Conservation (phyloP, 1,139 yeast species). For the Saccharomyces hybrid region DNA sequence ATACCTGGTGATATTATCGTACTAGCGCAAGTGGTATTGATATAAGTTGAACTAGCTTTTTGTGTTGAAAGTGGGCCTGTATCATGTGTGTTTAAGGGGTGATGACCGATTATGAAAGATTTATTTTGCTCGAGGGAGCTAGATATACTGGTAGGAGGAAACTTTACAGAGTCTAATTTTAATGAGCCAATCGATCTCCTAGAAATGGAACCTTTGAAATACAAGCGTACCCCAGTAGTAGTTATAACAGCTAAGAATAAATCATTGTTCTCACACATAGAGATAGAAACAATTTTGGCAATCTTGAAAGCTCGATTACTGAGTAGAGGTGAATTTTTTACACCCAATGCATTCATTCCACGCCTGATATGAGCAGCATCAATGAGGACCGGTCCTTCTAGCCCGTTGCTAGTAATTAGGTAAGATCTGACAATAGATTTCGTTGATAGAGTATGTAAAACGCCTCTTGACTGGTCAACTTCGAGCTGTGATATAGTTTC, state of each 20-base stretch:
- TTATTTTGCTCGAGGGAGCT: background rate
- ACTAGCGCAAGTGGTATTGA: conserved; percentile 37
- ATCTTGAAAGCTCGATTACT: conserved; percentile 39
- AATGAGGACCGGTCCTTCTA: conserved; percentile 34
- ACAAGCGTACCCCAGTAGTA: conserved; percentile 73
- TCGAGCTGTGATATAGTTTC: conserved; percentile 60
- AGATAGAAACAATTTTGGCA: conserved; percentile 55
- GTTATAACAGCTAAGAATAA: conserved; percentile 78
- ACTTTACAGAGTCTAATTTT: conserved; percentile 51
- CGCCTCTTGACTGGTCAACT: conserved; percentile 68
- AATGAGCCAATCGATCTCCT: conserved; percentile 36
- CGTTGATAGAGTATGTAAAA: conserved; percentile 76
- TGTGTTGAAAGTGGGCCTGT: conserved; percentile 19
- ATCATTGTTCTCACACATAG: conserved; percentile 57
- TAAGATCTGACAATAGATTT: conserved; percentile 79
- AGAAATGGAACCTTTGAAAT: conserved; percentile 45
- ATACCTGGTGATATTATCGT: conserved; percentile 77
- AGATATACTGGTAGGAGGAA: conserved; percentile 47
- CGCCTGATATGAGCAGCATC: conserved; percentile 39
- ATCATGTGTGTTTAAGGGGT: background rate
- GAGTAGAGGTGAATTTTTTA: conserved; percentile 36
- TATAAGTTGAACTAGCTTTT: conserved; percentile 37
- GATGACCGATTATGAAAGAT: background rate
- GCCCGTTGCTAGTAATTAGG: conserved; percentile 38
- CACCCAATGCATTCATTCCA: conserved; percentile 51